Conservation (phyloP, 2,329 filamentous ascomycete genomes). For the Aulographum hederae region DNA sequence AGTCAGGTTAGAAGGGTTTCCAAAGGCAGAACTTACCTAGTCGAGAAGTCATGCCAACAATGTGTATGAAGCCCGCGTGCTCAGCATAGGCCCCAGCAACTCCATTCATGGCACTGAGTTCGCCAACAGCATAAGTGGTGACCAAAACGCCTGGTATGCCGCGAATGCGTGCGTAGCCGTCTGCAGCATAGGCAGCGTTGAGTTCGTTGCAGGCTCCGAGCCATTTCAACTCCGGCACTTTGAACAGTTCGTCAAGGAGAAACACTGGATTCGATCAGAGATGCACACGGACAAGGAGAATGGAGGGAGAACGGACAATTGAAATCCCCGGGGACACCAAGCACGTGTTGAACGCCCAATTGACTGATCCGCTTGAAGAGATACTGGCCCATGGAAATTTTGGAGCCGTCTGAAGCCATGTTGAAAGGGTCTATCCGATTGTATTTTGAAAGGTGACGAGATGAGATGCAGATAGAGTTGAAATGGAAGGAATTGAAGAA, state of each 20-base stretch:
- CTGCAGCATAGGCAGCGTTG: slow-evolving; percentile 33
- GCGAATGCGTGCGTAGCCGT: slow-evolving; percentile 27
- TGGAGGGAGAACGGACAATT: no score
- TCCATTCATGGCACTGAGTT: slow-evolving; percentile 28
- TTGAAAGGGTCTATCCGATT: no score
- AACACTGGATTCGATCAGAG: no score
- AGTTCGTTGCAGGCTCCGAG: slow-evolving; percentile 45
- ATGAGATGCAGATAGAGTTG: no score
- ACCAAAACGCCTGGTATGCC: slow-evolving; percentile 26
- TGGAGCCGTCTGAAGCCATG: no score
- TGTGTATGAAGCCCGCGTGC: slow-evolving; percentile 27
- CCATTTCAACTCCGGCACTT: slow-evolving; percentile 35
- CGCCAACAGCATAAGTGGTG: slow-evolving; percentile 29
- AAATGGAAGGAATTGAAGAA: no score
- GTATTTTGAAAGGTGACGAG: no score
- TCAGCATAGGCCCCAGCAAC: slow-evolving; percentile 29
- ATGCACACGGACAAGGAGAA: no score
- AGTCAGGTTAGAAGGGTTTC: slow-evolving; percentile 25
- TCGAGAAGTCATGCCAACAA: slow-evolving; percentile 23
- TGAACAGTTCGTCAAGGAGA: slow-evolving; percentile 37
- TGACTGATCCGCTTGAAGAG: slow-evolving; percentile 31
- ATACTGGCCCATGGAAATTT: no score
- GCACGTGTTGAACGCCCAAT: slow-evolving; percentile 28
- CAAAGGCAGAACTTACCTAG: slow-evolving; percentile 22
- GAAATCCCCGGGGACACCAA: slow-evolving; percentile 35